Conservation (phyloP, 2,329 filamentous ascomycete genomes). For the Fusarium verticillioides region DNA sequence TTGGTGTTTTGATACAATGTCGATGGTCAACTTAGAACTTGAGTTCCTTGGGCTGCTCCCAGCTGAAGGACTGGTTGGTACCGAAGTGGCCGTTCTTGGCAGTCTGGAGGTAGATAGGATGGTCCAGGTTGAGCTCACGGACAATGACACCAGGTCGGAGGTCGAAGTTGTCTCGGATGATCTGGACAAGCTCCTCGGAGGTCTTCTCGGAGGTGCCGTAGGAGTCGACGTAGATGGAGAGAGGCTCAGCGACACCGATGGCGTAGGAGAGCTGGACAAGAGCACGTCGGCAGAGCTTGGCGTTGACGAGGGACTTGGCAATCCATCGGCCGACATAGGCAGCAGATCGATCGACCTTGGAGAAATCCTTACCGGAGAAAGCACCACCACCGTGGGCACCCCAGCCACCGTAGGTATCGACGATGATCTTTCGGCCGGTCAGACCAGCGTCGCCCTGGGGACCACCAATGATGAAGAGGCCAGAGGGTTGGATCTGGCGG, state of each 20-base stretch:
- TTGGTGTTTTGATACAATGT: constrained; percentile 31
- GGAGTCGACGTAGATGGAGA: constrained; percentile 96
- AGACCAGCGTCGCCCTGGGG: constrained; percentile 99
- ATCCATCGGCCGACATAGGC: constrained; percentile 99
- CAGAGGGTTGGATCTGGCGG: constrained; percentile 89
- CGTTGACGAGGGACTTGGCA: constrained; percentile 94
- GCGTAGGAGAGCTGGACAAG: constrained; percentile 99
- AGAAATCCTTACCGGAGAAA: constrained; percentile 99
- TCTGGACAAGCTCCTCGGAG: constrained; percentile 92
- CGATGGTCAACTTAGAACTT: constrained; percentile 75
- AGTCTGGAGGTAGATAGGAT: constrained; percentile 97
- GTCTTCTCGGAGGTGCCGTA: constrained; percentile 94
- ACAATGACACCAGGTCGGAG: constrained; percentile 98
- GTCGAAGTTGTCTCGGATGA: constrained; percentile 97
- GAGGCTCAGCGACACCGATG: constrained; percentile 97
- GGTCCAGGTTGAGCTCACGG: constrained; percentile 92
- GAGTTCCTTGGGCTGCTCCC: constrained; percentile 97
- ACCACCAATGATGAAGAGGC: constrained; percentile 98
- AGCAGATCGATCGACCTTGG: constrained; percentile 98
- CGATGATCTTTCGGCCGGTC: constrained; percentile 98
- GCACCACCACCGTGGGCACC: constrained; percentile 99
- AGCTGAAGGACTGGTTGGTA: constrained; percentile 96
- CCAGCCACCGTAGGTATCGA: constrained; percentile 99
- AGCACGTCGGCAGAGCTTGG: constrained; percentile 88
- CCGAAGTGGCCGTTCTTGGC: constrained; percentile 99